Evolutionary conservation across 257 asterid genomes (phyloP), one percentile per base, ranked within the genome.

Genomic region (Solanum medicagineum): DNA sequence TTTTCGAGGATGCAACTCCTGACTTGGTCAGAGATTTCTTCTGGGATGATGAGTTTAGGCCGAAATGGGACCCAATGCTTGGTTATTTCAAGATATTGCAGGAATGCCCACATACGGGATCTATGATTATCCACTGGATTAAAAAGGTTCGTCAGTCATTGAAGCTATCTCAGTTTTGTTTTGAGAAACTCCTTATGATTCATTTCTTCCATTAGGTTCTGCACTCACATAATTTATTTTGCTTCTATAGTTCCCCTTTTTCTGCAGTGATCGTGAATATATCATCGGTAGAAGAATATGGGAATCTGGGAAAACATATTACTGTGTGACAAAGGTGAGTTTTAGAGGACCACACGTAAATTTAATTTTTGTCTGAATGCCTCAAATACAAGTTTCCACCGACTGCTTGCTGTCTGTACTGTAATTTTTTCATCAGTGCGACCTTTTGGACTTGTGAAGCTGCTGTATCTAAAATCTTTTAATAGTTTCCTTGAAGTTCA

Each of bases 21-120:
- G 98, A 93, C 88, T 71, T 95, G 71, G 95, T 94, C 68, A 93
- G 98, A 87, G 98, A 95, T 87, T 95, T 94, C 90, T 95, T 95
- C 90, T 95, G 98, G 98, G 98, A 95, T 87, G 98, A 95, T n/a
- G 98, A 95, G 84, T 92, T 87, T 86, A 92, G 98, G 16, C 96
- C 92, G 10, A 95, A 93, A 85, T 95, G 98, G 98, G 98, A 95
- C 86, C 93, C 92, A 40, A 95, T 95, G 98, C 96, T 95, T 85
- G 89, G 88, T 60, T 53, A 92, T 40, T 86, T 92, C 90, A 90
- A 95, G 84, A 95, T 93, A 87, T 92, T 93, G 81, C 95, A 93
- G 88, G 97, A 93, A 86, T 90, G 89, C 85, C 91, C 94, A 80
- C 86, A 84, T 56, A 91, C 93, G 5, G 98, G 98, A 83, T 89